These are phyloP conservation scores for Penicillium sp. DNA, from an alignment of 2,329 filamentous ascomycete species.

Conservation along the genomic window DNA sequence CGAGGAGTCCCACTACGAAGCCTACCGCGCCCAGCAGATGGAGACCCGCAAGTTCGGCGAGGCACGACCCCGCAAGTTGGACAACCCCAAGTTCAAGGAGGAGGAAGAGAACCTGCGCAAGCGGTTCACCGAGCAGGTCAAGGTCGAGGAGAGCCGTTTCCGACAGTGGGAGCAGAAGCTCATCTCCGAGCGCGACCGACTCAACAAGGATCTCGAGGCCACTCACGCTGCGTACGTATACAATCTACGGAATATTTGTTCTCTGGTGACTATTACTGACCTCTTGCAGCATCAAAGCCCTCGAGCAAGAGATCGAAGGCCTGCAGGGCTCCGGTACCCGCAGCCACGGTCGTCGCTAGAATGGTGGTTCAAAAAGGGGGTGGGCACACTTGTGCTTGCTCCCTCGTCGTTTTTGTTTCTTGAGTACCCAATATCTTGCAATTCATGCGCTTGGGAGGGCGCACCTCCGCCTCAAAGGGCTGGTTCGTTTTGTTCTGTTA, in stretches of 20 bases:
- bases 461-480: conserved; percentile 32
- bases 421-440: conserved; percentile 40
- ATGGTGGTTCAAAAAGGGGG: conserved; percentile 30
- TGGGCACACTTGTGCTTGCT: conserved; percentile 30
- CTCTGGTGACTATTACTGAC: conserved; percentile 28
- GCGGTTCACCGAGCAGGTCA: conserved; percentile 99
- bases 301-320: conserved; percentile 85
- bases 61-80: conserved; percentile 92
- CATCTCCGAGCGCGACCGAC: conserved; percentile 94
- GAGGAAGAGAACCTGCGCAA: conserved; percentile 98
- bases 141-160: conserved; percentile 99
- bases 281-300: conserved; percentile 49
- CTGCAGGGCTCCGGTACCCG: conserved; percentile 90
- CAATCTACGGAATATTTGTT: neutral
- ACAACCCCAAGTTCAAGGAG: conserved; percentile 99
- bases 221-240: conserved; percentile 74
- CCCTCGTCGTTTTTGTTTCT: conserved; percentile 36
- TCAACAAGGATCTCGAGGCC: conserved; percentile 99
- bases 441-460: conserved; percentile 33
- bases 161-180: conserved; percentile 99
- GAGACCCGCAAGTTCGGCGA: conserved; percentile 99
- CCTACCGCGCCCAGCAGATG: conserved; percentile 99
- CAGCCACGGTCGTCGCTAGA: conserved; percentile 88
- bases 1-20: conserved; percentile 98
- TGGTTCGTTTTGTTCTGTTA: conserved; percentile 37